phyloP scores from a whole-genome alignment of 768 basidiomycete species.

The Auricularia auricula-judae region DNA sequence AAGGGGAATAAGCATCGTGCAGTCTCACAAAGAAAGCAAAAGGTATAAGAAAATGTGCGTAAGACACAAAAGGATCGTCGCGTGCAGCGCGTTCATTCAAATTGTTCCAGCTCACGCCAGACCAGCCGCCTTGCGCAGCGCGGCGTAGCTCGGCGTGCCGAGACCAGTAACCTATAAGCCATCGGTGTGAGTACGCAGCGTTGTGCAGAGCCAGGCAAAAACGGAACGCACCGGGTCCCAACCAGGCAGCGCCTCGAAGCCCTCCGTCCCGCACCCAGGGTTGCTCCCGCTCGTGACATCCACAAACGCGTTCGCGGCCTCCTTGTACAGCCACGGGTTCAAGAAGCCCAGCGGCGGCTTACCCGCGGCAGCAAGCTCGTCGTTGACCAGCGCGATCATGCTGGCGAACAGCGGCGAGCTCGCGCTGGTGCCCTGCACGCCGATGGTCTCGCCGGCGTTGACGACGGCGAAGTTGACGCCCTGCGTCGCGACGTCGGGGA shows the following conservation, averaged over 20 bases:
- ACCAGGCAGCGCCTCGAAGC: conserved; percentile 8
- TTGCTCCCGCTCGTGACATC: conserved; percentile 12
- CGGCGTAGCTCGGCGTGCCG: neutral
- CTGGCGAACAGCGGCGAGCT: conserved; percentile 20
- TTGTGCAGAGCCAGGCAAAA: neutral
- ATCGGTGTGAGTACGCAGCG: neutral
- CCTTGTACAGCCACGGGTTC: conserved; percentile 25
- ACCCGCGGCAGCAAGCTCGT: conserved; percentile 18
- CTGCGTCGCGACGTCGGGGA: conserved; percentile 2
- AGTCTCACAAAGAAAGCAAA: no score
- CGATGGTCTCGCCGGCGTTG: conserved; percentile 1
- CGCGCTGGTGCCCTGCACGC: conserved; percentile 7
- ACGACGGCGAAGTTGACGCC: conserved; percentile 2
- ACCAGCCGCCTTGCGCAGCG: neutral
- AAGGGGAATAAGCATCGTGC: no score
- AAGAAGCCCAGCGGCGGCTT: conserved; percentile 23
- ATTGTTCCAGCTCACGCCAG: neutral
- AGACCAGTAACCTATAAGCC: neutral
- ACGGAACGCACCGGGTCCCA: conserved; percentile 11
- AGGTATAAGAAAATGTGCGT: no score
- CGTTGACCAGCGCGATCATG: conserved; percentile 24
- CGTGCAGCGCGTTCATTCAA: no score
- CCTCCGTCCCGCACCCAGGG: conserved; percentile 12
- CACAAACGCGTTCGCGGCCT: conserved; percentile 7
- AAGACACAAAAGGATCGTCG: neutral